phyloP scores from a whole-genome alignment of 805 yeast species.

The Sugiyamaella americana region DNA sequence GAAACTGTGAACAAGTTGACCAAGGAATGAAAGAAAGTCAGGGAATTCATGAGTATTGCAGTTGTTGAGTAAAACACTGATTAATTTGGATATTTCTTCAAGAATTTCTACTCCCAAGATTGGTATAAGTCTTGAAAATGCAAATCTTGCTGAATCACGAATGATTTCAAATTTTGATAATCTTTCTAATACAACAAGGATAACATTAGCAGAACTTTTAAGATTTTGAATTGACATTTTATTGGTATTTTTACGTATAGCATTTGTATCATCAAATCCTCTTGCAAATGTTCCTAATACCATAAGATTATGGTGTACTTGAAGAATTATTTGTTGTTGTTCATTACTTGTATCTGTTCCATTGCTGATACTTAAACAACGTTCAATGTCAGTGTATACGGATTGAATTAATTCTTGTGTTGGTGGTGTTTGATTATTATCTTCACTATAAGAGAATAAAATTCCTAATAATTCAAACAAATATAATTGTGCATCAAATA shows the following conservation, averaged over 20 bases:
- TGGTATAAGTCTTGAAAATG: conserved; percentile 82
- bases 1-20: conserved; percentile 80
- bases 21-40: conserved; percentile 79
- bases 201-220: conserved; percentile 70
- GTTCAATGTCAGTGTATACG: conserved; percentile 63
- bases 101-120: conserved; percentile 51
- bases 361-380: conserved; percentile 32
- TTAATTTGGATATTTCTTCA: conserved; percentile 58
- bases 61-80: conserved; percentile 57
- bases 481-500: conserved; percentile 72
- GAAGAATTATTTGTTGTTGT: conserved; percentile 41
- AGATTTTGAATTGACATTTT: conserved; percentile 40
- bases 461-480: conserved; percentile 84
- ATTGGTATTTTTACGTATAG: conserved; percentile 21
- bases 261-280: conserved; percentile 57
- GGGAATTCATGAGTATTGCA: conserved; percentile 61
- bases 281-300: conserved; percentile 86
- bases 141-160: conserved; percentile 80
- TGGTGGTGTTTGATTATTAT: conserved; percentile 38
- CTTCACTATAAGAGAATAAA: conserved; percentile 48
- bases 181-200: conserved; percentile 73
- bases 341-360: not conserved
- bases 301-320: conserved; percentile 80
- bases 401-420: conserved; percentile 70
- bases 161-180: conserved; percentile 60